Evolutionary conservation across 441 rosid genomes (phyloP), one percentile per base, ranked within the genome.

Genomic region (Croton laevigatus): DNA sequence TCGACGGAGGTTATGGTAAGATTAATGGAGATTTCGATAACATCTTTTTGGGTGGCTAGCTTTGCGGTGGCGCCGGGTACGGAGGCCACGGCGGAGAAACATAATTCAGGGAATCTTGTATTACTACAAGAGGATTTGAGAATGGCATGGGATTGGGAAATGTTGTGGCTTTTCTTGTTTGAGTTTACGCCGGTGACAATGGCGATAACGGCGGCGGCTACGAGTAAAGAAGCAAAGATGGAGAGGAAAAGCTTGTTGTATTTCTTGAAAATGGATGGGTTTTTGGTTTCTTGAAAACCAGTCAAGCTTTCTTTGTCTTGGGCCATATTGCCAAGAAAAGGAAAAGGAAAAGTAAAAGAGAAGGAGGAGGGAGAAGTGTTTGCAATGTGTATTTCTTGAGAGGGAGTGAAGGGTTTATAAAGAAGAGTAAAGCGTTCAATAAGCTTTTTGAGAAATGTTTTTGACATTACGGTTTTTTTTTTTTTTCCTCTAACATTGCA

Each of bases 61-160:
- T 83, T 81, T 63, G 37, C 34, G 7, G 76, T 0, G 13, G 73
- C 76, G n/a, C 57, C 82, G 0, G 83, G 79, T 49, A 76, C 70
- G 17, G 78, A 34, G 63, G 87, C 75, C 5, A 88, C 36, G 27
- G 87, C 73, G 0, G 95, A 89, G 78, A 71, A 68, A 80, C 98
- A 92, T 13, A 89, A 76, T 5, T 85, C 96, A 0, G 87, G 87
- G 83, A 76, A 85, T 1, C 69, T 71, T 0, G 96, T 84, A 79
- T 40, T 57, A 80, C 83, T 76, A 64, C 96, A 92, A 0, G 96
- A 78, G 49, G 89, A 74, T 74, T 81, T 86, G 51, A 90, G 78
- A 13, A 89, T 75, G 68, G 81, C 76, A 36, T 82, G 91, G 22
- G 84, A 77, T 5, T 76, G 19, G 10, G 80, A 71, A 8, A 81